phyloP scores from a whole-genome alignment of 768 basidiomycete genomes.

The Termitomyces sp. region DNA sequence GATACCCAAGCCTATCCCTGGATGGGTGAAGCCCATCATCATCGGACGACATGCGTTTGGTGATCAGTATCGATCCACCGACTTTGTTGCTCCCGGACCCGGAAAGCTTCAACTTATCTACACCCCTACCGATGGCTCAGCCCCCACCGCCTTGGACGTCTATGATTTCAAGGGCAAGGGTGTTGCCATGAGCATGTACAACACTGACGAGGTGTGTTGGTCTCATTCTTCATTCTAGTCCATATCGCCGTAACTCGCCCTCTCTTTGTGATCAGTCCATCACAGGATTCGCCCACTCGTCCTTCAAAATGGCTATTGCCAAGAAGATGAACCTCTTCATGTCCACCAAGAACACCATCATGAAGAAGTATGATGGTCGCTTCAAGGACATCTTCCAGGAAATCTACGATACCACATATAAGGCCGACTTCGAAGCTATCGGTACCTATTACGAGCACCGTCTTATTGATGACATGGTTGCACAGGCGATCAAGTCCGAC shows the following conservation, averaged over 20 bases:
- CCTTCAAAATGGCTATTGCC: slow-evolving; percentile 91
- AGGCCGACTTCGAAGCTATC: slow-evolving; percentile 59
- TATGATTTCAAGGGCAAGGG: slow-evolving; percentile 93
- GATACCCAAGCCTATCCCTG: slow-evolving; percentile 92
- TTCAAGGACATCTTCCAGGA: slow-evolving; percentile 99
- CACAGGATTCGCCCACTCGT: slow-evolving; percentile 92
- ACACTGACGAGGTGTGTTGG: slow-evolving; percentile 81
- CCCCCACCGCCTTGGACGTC: slow-evolving; percentile 69
- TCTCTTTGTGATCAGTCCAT: slow-evolving; percentile 58
- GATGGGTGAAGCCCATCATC: slow-evolving; percentile 95
- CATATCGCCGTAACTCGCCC: neutral
- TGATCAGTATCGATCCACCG: slow-evolving; percentile 96
- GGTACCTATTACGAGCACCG: slow-evolving; percentile 95
- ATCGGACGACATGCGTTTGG: slow-evolving; percentile 98
- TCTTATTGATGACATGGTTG: slow-evolving; percentile 97
- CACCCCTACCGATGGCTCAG: slow-evolving; percentile 75
- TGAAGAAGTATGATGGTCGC: slow-evolving; percentile 97
- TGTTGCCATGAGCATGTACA: slow-evolving; percentile 97
- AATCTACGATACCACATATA: slow-evolving; percentile 82
- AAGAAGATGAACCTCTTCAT: slow-evolving; percentile 89
- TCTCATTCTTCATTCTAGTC: neutral
- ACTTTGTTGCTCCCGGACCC: slow-evolving; percentile 86
- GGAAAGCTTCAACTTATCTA: slow-evolving; percentile 94
- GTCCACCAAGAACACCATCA: slow-evolving; percentile 97
- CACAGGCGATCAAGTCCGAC: slow-evolving; percentile 93